phyloP scores from a whole-genome alignment of 2,329 filamentous ascomycete species.

The Colletotrichum eleusines region DNA sequence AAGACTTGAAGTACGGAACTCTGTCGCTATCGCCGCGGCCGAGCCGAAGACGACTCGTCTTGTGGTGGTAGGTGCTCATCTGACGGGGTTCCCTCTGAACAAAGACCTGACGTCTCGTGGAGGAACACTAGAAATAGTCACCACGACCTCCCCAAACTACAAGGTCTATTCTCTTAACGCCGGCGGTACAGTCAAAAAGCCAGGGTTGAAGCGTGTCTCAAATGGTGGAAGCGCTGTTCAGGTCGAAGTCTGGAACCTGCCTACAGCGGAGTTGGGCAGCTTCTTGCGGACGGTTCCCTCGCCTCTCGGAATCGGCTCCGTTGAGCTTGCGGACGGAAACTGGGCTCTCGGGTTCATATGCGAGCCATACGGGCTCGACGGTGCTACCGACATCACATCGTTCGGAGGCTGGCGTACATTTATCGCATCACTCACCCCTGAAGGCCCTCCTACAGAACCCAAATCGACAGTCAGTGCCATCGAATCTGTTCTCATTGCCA shows the following conservation, averaged over 20 bases:
- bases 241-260: constrained; percentile 53
- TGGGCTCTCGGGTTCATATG: constrained; percentile 55
- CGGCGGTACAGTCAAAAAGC: constrained; percentile 45
- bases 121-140: constrained; percentile 44
- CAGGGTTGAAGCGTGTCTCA: constrained; percentile 49
- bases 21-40: constrained; percentile 39
- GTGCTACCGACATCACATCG: constrained; percentile 49
- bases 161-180: constrained; percentile 47
- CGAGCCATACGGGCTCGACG: constrained; percentile 50
- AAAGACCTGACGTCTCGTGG: constrained; percentile 50
- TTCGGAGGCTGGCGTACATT: constrained; percentile 51
- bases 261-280: constrained; percentile 46
- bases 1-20: constrained; percentile 25
- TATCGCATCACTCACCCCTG: constrained; percentile 23
- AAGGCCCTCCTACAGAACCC: not conserved
- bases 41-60: constrained; percentile 36
- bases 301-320: constrained; percentile 52
- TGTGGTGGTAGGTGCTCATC: constrained; percentile 53
- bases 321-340: constrained; percentile 50
- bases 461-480: constrained; percentile 30
- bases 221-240: constrained; percentile 47
- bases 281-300: constrained; percentile 51
- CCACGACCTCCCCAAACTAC: constrained; percentile 50
- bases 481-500: constrained; percentile 71
- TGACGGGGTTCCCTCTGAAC: constrained; percentile 51